Base-by-base conservation (phyloP, 306 rosid genomes). In the Begonia loranthoides region DNA sequence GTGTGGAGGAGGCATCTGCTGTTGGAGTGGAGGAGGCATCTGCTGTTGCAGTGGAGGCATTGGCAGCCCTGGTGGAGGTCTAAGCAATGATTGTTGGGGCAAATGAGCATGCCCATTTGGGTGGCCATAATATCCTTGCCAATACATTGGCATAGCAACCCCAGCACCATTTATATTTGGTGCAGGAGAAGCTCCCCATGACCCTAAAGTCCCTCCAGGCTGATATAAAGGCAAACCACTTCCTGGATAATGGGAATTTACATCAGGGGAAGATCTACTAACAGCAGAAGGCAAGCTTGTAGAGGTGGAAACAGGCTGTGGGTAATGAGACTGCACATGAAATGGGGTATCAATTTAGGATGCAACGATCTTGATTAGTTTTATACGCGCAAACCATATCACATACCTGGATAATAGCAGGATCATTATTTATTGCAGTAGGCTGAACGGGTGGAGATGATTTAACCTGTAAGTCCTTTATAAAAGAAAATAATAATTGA, bases 101-200 rank as follows among this genome's bases (percentile, higher is more conserved):
- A 85, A 59, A 7, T 81, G 89, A 52, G 93, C 87, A 65, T 75
- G 84, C 46, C 82, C 97, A 60, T 64, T 79, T 46, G 87, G 79
- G 21, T 89, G 79, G 64, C 89, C 93, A 74, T 89, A 89, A 55
- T 79, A 89, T 72, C 97, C 97, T 76, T 79, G 97, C 95, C 94
- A 89, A 67, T 82, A 84, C 95, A 89, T 75, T 44, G 97, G 94
- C 84, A 85, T 61, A 13, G 88, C 76, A 64, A 88, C 82, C 48
- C 84, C 88, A 12, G 80, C 75, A 57, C 80, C 84, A 75, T 74
- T 84, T 67, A 84, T 73, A 67, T 45, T 78, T 60, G 95, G 84
- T 50, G 82, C 64, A 19, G 87, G 79, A 38, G 94, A 60, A 69
- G 77, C 63, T 50, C 87, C 97, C 97, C 95, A 89, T 28, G 94